Percentiles rank a stretch among this genome's conserved stretches.
phyloP scores from a whole-genome alignment of 257 asterid species.

The Nicotiana tomentosiformis region DNA sequence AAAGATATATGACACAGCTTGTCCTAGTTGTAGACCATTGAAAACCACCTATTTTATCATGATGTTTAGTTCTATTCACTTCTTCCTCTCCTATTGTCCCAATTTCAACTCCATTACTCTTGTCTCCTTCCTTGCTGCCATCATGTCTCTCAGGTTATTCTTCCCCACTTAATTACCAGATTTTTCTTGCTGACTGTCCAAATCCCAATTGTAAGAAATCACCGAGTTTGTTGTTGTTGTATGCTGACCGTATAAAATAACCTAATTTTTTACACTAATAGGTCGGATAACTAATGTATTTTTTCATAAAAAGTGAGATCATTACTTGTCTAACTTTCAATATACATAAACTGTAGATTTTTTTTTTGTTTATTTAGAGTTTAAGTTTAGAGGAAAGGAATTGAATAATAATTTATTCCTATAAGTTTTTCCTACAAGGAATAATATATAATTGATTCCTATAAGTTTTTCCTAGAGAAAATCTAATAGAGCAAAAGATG shows the following conservation, averaged over 20 bases:
- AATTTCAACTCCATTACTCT: conserved; percentile 33
- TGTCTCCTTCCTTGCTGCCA: conserved; percentile 46
- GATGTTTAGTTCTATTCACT: conserved; percentile 41
- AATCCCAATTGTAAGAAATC: too few species aligned
- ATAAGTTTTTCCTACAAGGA: background rate
- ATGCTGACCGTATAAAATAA: too few species aligned
- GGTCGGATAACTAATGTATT: background rate
- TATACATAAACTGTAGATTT: too few species aligned
- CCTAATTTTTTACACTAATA: too few species aligned
- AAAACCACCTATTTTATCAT: conserved; percentile 29
- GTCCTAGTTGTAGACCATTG: conserved; percentile 19
- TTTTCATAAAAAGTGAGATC: background rate
- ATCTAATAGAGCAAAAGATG: background rate
- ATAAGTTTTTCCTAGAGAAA: background rate
- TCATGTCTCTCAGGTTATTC: conserved; percentile 44
- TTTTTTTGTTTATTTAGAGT: background rate
- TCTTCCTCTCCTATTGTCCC: conserved; percentile 46
- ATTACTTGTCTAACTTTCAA: background rate
- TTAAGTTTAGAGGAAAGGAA: background rate
- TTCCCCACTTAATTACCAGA: background rate
- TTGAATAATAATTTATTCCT: background rate
- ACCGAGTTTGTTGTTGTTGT: too few species aligned
- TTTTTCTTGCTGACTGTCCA: background rate
- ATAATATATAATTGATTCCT: background rate
- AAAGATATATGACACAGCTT: conserved; percentile 27